Base-by-base conservation (phyloP, 169 alveolate species). In the Toxoplasma gondii region DNA sequence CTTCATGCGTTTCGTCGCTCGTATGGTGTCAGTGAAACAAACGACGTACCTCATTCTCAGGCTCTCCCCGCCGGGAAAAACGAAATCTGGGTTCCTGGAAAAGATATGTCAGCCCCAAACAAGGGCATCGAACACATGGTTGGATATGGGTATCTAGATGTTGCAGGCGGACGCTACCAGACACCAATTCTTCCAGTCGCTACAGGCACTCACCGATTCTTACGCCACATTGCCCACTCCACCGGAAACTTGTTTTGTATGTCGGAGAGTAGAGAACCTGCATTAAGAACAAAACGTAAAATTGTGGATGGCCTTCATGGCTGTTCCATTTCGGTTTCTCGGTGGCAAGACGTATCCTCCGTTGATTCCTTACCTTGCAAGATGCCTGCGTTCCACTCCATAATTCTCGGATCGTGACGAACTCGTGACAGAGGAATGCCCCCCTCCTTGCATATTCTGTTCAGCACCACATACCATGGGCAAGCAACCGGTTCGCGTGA, bases 351-450 rank as follows among this genome's bases (percentile, higher is more conserved):
- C 16, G 58, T 17, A 12, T 49, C 22, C 22, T 49, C 58, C 58
- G 58, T 49, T 49, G 27, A 49, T 36, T 70, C 19, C 39, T 82
- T 74, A 91, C 93, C 93, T 74, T 91, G 93, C 17, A 91, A 49
- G 41, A 70, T 74, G 34, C 93, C 93, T 27, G 93, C 93, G 53
- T 91, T 91, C 93, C 93, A 91, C 78, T 91, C 93, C 78, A 67
- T 44, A 27, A 91, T 70, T 19, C 93, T 29, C n/a, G 53, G 36
- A 36, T 91, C 93, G 29, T 41, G 88, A 19, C 43, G 69, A 0
- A 91, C 43, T 4, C 31, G 53, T 41, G 69, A 41, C 43, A 22
- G 34, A 19, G 67, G 67, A n/a, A 82, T 82, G 29, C 67, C 78
- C 31, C 88, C 88, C 22, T 36, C 88, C 53, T 49, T 53, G 88